phyloP scores from a whole-genome alignment of 116 monocot species.

The Posidonia oceanica region DNA sequence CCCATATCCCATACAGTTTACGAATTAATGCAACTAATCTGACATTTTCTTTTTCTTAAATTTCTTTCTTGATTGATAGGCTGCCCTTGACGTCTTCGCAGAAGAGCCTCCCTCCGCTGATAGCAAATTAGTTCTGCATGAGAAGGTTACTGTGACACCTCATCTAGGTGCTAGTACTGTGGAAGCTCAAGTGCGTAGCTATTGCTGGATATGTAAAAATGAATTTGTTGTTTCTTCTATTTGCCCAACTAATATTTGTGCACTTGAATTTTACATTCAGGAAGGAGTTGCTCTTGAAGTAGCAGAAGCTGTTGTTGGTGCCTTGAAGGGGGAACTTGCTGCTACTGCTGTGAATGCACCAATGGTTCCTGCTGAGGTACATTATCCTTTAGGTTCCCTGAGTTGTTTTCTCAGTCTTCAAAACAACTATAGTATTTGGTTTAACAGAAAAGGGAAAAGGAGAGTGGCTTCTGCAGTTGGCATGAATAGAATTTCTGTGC shows the following conservation, averaged over 20 bases:
- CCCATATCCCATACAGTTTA: not conserved
- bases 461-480: no score
- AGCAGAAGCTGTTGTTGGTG: slow-evolving; percentile 51
- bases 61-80: slow-evolving; percentile 8
- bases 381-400: not conserved
- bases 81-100: slow-evolving; percentile 39
- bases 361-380: slow-evolving; percentile 46
- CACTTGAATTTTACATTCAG: not conserved
- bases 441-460: no score
- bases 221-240: not conserved
- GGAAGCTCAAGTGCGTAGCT: slow-evolving; percentile 12
- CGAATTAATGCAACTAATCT: not conserved
- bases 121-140: slow-evolving; percentile 32
- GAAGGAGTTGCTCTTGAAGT: slow-evolving; percentile 48
- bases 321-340: slow-evolving; percentile 50
- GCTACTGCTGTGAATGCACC: slow-evolving; percentile 49
- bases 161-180: slow-evolving; percentile 43
- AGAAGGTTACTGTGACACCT: slow-evolving; percentile 40
- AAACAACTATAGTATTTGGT: no score
- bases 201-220: not conserved
- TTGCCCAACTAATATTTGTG: not conserved
- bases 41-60: not conserved
- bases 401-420: no score
- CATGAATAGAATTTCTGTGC: no score
- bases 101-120: slow-evolving; percentile 33